phyloP scores from a whole-genome alignment of 1,139 yeast species.

The Debaryomyces psychrophilus region DNA sequence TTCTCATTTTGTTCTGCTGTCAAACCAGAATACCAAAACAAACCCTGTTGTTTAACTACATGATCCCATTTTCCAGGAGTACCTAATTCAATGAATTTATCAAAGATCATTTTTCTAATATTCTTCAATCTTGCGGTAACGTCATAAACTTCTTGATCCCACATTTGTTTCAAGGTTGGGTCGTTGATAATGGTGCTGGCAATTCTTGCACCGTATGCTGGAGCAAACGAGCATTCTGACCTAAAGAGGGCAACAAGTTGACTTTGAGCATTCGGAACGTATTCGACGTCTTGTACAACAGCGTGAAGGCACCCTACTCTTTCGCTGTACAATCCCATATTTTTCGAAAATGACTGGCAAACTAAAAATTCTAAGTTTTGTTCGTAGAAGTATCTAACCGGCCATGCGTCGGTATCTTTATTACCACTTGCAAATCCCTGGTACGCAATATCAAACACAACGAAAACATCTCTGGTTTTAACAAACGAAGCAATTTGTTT shows the following conservation, averaged over 20 bases:
- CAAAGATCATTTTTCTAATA: constrained; percentile 31
- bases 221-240: constrained; percentile 47
- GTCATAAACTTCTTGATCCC: constrained; percentile 39
- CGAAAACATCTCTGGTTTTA: constrained; percentile 58
- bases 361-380: constrained; percentile 33
- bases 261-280: constrained; percentile 26
- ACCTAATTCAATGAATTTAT: constrained; percentile 31
- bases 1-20: constrained; percentile 33
- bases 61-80: constrained; percentile 51
- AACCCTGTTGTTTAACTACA: constrained; percentile 41
- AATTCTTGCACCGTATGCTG: constrained; percentile 50
- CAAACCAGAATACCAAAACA: constrained; percentile 50
- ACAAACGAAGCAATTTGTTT: constrained; percentile 63
- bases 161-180: constrained; percentile 28
- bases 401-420: constrained; percentile 35
- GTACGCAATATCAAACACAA: constrained; percentile 89
- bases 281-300: constrained; percentile 29
- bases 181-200: constrained; percentile 33
- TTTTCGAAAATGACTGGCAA: constrained; percentile 50
- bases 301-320: constrained; percentile 48
- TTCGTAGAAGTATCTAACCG: constrained; percentile 28
- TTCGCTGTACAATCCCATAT: constrained; percentile 51
- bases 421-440: constrained; percentile 82
- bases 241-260: constrained; percentile 37
- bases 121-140: constrained; percentile 34